Base-by-base conservation (phyloP, 2,329 filamentous ascomycete genomes). In the Thyridium curvatum region DNA sequence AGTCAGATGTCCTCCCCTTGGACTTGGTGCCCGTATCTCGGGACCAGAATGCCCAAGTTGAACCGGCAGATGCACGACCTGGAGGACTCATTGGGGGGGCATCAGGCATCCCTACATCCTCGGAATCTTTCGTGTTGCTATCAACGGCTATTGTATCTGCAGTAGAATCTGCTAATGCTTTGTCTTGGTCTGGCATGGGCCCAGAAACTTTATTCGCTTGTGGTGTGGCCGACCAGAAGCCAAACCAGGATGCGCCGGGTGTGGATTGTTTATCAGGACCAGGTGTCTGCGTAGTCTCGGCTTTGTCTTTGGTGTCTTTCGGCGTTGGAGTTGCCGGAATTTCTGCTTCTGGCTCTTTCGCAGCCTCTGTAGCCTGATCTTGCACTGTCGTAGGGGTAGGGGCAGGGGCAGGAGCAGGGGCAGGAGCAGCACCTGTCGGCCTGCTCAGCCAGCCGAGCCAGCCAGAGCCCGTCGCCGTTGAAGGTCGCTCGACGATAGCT, bases 21-120 rank as follows among this genome's bases (percentile, higher is more conserved):
- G 58, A 48, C 31, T 60, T 65, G 8, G 64, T 55, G 1, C 58
- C 48, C 2, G 68, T 59, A 47, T 82, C 79, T 34, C 72, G 76
- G 12, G 82, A 87, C 85, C 85, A 91, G 48, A 91, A 90, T 0
- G 82, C 85, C 86, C 86, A 91, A 0, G 82, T 85, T 1, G 84
- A 84, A 12, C 75, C 76, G 14, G 69, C 65, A 13, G 71, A 65
- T 5, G 69, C 69, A 16, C 62, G 69, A n/a, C 60, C 52, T 2
- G 61, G 51, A 8, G 54, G 44, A 8, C 56, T 52, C 12, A 55
- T 39, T 12, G 57, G 40, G 4, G 62, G 53, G 3, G 63, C 63
- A 47, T 75, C 66, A 34, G 66, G 41, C 61, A 69, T 57, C 45
- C 63, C 50, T 48, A 71, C 52, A 45, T 73, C 64, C 6, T 64